Base-by-base conservation (phyloP, 352 stramenopile genomes). In the Blastocystis sp. region DNA sequence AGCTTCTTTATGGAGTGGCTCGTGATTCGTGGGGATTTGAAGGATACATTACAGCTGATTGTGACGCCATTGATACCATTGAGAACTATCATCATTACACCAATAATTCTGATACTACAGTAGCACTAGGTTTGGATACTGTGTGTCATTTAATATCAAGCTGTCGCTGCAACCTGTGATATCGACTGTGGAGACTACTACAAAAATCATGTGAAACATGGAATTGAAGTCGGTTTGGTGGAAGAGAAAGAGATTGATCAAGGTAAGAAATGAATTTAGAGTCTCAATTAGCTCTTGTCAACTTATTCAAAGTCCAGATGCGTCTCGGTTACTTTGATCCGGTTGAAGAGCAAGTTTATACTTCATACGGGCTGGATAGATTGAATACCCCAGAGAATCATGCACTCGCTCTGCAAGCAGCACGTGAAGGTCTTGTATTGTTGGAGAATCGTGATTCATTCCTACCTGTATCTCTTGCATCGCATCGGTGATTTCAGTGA, bases 11-110 rank as follows among this genome's bases (percentile, higher is more conserved):
- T 12, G 88, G 91, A 16, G 71, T 94, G 16, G 86, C 97, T 35
- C 90, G 95, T 19, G 88, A 92, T 1, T 78, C 88, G 21, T 94
- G 95, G 88, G 90, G 91, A 11, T 97, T 96, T 86, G 90, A 96
- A 54, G 95, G 93, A n/a, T 97, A 97, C 89, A 92, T 98, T 77
- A 96, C 94, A n/a, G 94, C 92, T 56, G 95, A 98, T 89, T 97
- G 93, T 21, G 94, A 93, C 2, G 94, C 95, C 0, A 91, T 97
- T 71, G 88, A 91, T 42, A 92, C 94, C 4, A 93, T 97, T 59
- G 93, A 90, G 52, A 52, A 89, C n/a, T 69, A 90, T 0, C 91
- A 93, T 54, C 90, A 96, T 61, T 96, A 94, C 88, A 93, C 91
- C 4, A 90, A 92, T 66, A 91, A 77, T 65, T 59, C 27, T 11